Evolutionary conservation across 805 yeast genomes (phyloP), one percentile per base, ranked within the genome.

Genomic region (Wickerhamomyces sydowiorum): DNA sequence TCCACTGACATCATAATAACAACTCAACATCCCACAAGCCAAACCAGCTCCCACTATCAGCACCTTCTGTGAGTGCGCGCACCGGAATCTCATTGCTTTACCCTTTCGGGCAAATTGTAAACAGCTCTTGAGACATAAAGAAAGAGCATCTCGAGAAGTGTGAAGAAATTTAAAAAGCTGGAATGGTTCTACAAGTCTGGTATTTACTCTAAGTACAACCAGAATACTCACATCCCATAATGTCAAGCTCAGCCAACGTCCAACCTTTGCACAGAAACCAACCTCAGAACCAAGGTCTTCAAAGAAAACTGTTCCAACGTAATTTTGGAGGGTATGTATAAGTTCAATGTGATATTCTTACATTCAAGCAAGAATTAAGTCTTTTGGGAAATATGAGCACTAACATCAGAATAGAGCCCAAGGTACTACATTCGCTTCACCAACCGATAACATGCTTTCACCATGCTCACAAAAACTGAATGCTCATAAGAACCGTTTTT

Each of bases 391-490:
- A 24, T 24, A 8, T 15, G 30, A 9, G 15, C 15, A 29, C 32
- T 29, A 29, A 29, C 32, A 29, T 29, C 15, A 29, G 7, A 5
- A 12, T 25, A 39, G 33, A 15, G 20, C 27, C 15, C 41, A 32
- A 25, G 27, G 30, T 42, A 58, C 58, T 29, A n/a, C n/a, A n/a
- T 57, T 64, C 46, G 64, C 76, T 7, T 76, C 82, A 13, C 83
- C 83, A 35, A 78, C 85, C 3, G 85, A 78, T 50, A 72, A 65
- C 38, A 48, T 77, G 47, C 57, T 78, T 57, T 76, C 82, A 4
- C 83, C 84, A 23, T 75, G 82, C 52, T 69, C 82, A 2, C 73
- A 75, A 47, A 78, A 75, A 56, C 57, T 78, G 45, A 73, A 58
- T 45, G 72, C 71, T 29, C 80, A 75, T 49, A 73, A 69, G 57